Conservation (phyloP, 768 basidiomycete genomes). For the Termitomyces sp. region DNA sequence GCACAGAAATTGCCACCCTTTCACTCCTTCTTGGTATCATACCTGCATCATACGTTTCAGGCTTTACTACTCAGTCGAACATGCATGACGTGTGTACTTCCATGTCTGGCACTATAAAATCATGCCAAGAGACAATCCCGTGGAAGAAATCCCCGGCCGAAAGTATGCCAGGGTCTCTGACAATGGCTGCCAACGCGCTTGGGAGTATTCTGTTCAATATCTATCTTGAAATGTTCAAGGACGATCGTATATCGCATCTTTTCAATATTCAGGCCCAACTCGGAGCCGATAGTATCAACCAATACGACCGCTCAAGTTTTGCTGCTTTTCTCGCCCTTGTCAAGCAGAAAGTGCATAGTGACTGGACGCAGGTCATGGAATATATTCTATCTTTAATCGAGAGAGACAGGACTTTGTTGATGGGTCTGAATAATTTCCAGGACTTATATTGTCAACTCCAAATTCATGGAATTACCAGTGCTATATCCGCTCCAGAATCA, state of each 20-base stretch:
- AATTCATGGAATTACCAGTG: constrained; percentile 29
- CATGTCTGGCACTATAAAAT: neutral
- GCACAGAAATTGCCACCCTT: constrained; percentile 35
- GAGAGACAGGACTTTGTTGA: constrained; percentile 17
- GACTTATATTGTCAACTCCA: constrained; percentile 43
- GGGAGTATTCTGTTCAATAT: constrained; percentile 33
- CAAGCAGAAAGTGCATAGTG: constrained; percentile 25
- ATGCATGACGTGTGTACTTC: constrained; percentile 29
- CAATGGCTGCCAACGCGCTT: constrained; percentile 23
- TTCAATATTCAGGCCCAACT: neutral
- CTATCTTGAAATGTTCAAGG: constrained; percentile 39
- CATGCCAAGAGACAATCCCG: constrained; percentile 1
- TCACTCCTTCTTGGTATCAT: constrained; percentile 36
- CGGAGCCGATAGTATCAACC: constrained; percentile 16
- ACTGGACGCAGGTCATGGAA: constrained; percentile 41
- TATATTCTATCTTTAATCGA: constrained; percentile 23
- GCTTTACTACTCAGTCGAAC: constrained; percentile 35
- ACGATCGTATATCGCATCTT: constrained; percentile 26
- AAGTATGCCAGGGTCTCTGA: neutral
- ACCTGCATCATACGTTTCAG: constrained; percentile 34
- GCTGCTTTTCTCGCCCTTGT: constrained; percentile 38
- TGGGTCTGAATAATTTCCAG: constrained; percentile 31
- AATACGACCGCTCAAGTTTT: constrained; percentile 47
- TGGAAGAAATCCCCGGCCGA: constrained; percentile 3
- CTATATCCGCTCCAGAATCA: constrained; percentile 8